Evolutionary conservation across 2,329 filamentous ascomycete species (phyloP).

Genomic region (Hypoxylon rubiginosum): DNA sequence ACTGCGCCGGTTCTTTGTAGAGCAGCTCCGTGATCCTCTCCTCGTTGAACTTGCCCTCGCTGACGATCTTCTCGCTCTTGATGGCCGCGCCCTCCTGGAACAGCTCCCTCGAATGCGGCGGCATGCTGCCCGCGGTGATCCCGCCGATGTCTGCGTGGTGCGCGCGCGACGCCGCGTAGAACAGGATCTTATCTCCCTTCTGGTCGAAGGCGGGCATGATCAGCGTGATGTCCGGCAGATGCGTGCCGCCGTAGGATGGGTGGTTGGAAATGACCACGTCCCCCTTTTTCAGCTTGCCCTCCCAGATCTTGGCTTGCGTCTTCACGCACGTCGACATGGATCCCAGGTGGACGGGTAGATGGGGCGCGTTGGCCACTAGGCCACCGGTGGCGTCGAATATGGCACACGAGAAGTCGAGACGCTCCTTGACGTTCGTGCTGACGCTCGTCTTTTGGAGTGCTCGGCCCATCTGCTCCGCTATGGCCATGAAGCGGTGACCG

Average conservation of each 20-base stretch:
- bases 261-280: slow-evolving; percentile 89
- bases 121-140: slow-evolving; percentile 82
- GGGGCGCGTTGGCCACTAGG: slow-evolving; percentile 83
- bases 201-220: slow-evolving; percentile 81
- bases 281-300: slow-evolving; percentile 80
- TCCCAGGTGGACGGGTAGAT: slow-evolving; percentile 84
- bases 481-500: slow-evolving; percentile 86
- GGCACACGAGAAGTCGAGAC: slow-evolving; percentile 86
- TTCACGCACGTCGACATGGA: slow-evolving; percentile 88
- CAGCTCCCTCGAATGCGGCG: slow-evolving; percentile 72
- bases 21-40: slow-evolving; percentile 77
- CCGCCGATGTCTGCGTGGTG: slow-evolving; percentile 88
- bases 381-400: slow-evolving; percentile 82
- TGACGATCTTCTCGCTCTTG: slow-evolving; percentile 75
- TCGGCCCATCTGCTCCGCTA: slow-evolving; percentile 87
- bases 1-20: slow-evolving; percentile 76
- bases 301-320: slow-evolving; percentile 84
- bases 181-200: slow-evolving; percentile 77
- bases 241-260: slow-evolving; percentile 85
- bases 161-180: slow-evolving; percentile 84
- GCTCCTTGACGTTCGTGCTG: slow-evolving; percentile 84
- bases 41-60: slow-evolving; percentile 81
- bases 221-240: slow-evolving; percentile 86
- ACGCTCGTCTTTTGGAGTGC: slow-evolving; percentile 85
- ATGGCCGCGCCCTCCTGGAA: slow-evolving; percentile 71